Percentiles rank a stretch among this genome's conserved stretches.
Evolutionary conservation across 352 stramenopile species (phyloP).

Genomic region (Phytophthora europaea): DNA sequence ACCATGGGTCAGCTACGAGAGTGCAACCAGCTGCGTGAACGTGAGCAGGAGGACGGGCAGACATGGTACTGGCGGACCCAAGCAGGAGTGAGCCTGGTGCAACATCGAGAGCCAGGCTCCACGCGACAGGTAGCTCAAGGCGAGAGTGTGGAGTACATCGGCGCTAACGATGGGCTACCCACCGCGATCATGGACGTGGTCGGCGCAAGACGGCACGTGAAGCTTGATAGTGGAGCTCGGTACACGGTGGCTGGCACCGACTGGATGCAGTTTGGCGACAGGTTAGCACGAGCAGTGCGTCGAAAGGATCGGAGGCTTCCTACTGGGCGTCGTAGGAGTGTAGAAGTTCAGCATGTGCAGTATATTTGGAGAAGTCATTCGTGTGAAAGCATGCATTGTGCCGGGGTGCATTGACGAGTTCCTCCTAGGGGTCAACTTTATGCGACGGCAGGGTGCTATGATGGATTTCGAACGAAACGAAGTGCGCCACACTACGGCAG

Average conservation of each 20-base stretch:
- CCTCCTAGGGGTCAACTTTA: neutral
- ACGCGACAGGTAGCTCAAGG: neutral
- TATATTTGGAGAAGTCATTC: neutral
- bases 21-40: too few relatives aligned
- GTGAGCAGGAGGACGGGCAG: too few relatives aligned
- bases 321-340: constrained; percentile 5
- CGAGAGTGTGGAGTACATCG: neutral
- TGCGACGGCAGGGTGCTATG: neutral
- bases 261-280: neutral
- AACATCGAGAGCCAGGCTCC: neutral
- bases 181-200: neutral
- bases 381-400: neutral
- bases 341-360: neutral
- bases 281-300: neutral
- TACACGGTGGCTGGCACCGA: constrained; percentile 5
- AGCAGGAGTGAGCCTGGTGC: neutral
- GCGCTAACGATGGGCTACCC: neutral
- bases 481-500: neutral
- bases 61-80: too few relatives aligned
- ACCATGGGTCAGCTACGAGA: too few relatives aligned
- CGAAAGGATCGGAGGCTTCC: constrained; percentile 8
- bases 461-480: neutral
- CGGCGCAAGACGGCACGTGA: too few relatives aligned
- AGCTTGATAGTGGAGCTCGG: too few relatives aligned
- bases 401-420: neutral